These are phyloP conservation scores for Rhypophila decipiens DNA, from an alignment of 495 filamentous ascomycete species.

Conservation along the genomic window DNA sequence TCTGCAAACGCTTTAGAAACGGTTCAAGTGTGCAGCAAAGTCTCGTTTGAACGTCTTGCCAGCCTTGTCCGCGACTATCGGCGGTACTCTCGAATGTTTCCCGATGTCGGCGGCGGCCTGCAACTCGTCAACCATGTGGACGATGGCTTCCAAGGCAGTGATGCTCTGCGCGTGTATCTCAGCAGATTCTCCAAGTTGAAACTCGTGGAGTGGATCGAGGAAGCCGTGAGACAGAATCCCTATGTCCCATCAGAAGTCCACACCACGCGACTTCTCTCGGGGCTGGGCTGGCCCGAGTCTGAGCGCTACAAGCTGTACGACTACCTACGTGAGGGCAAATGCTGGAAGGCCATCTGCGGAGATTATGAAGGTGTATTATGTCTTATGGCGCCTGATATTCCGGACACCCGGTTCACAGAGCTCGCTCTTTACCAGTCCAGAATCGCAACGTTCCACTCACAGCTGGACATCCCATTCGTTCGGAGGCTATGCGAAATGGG, in stretches of 20 bases:
- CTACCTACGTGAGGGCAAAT: constrained; percentile 24
- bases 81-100: background rate
- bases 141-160: constrained; percentile 3
- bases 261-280: constrained; percentile 9
- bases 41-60: constrained; percentile 20
- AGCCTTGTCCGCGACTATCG: constrained; percentile 20
- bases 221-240: background rate
- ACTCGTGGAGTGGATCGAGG: constrained; percentile 7
- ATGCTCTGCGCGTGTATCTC: constrained; percentile 19
- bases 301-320: constrained; percentile 15
- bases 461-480: constrained; percentile 13
- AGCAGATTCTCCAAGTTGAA: constrained; percentile 20
- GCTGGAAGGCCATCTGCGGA: constrained; percentile 22
- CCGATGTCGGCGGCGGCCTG: constrained; percentile 3
- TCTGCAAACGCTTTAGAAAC: background rate
- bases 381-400: constrained; percentile 12
- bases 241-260: background rate
- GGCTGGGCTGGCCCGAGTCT: constrained; percentile 15
- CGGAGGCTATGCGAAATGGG: constrained; percentile 17
- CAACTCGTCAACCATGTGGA: constrained; percentile 14
- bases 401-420: constrained; percentile 5
- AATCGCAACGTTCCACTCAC: constrained; percentile 13
- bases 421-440: constrained; percentile 18
- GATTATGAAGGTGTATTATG: constrained; percentile 18
- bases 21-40: constrained; percentile 7